A percentile compares a stretch with the other conserved stretches of the same genome.
Conservation (phyloP, 1,284 basidiomycete genomes). For the Sutorius eximius region DNA sequence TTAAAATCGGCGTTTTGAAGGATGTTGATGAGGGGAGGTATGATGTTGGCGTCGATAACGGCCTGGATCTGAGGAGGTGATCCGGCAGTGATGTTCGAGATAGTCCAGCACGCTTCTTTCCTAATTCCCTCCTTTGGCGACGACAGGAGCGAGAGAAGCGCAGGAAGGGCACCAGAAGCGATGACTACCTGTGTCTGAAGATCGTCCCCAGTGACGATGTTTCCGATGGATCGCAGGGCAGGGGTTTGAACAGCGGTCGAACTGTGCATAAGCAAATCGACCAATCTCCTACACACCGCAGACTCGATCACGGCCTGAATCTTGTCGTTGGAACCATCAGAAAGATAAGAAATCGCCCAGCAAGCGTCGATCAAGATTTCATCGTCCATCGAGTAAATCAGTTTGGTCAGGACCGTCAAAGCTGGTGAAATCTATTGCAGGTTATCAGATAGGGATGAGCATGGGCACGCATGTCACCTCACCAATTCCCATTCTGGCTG, state of each 20-base stretch:
- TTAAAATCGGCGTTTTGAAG: constrained; percentile 98
- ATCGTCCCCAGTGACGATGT: constrained; percentile 99
- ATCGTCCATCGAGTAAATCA: constrained; percentile 99
- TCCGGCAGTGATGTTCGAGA: constrained; percentile 98
- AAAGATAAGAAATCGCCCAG: constrained; percentile 99
- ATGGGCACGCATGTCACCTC: constrained; percentile 23
- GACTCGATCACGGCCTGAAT: constrained; percentile 99
- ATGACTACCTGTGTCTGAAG: constrained; percentile 99
- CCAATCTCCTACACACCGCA: constrained; percentile 95
- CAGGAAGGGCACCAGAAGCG: constrained; percentile 92
- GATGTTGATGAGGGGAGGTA: constrained; percentile 98
- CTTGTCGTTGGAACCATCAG: constrained; percentile 99
- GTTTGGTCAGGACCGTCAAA: constrained; percentile 92
- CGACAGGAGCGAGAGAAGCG: constrained; percentile 87
- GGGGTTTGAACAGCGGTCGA: constrained; percentile 99
- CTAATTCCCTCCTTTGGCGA: constrained; percentile 96
- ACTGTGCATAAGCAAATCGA: constrained; percentile 95
- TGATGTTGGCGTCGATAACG: constrained; percentile 85
- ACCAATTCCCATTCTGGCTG: constrained; percentile 96
- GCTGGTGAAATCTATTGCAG: constrained; percentile 86
- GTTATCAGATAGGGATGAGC: constrained; percentile 13
- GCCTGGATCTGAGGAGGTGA: constrained; percentile 96
- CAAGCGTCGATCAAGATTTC: constrained; percentile 99
- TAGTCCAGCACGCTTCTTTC: constrained; percentile 99
- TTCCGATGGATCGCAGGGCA: constrained; percentile 95